These are phyloP conservation scores for Aspergillus ochraceoroseus DNA, from an alignment of 2,329 filamentous ascomycete genomes.

Conservation along the genomic window DNA sequence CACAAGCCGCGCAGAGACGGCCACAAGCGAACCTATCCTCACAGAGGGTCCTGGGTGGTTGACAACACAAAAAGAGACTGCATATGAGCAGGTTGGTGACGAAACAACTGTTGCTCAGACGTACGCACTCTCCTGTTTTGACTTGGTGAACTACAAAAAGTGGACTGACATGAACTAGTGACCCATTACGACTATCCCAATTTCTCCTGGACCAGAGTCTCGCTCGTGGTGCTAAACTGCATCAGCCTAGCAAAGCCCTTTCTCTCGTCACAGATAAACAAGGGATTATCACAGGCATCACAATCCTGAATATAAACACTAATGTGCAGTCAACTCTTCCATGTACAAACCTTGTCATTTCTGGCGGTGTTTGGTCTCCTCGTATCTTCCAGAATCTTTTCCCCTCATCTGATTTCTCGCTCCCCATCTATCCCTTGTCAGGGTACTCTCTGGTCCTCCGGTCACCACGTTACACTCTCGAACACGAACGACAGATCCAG, in stretches of 20 bases:
- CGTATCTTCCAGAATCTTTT: conserved; percentile 63
- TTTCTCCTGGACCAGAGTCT: conserved; percentile 59
- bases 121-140: too few relatives aligned
- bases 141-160: too few relatives aligned
- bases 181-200: conserved; percentile 61
- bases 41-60: conserved; percentile 55
- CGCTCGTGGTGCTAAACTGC: conserved; percentile 59
- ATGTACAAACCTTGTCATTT: conserved; percentile 61
- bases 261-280: conserved; percentile 50
- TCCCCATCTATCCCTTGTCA: conserved; percentile 60
- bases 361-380: conserved; percentile 67
- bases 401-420: conserved; percentile 46
- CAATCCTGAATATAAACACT: conserved; percentile 43
- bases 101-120: conserved; percentile 61
- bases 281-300: conserved; percentile 51
- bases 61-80: conserved; percentile 51
- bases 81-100: conserved; percentile 58
- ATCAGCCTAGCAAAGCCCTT: conserved; percentile 58
- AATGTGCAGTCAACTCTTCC: conserved; percentile 43
- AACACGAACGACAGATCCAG: conserved; percentile 32
- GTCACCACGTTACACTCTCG: conserved; percentile 48
- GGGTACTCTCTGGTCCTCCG: conserved; percentile 68
- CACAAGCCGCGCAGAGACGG: conserved; percentile 56
- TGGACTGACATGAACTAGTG: conserved; percentile 43
- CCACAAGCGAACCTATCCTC: conserved; percentile 36